Percentiles rank a stretch among this genome's conserved stretches.
phyloP scores from a whole-genome alignment of 352 stramenopile genomes.

The Phytophthora ramorum region DNA sequence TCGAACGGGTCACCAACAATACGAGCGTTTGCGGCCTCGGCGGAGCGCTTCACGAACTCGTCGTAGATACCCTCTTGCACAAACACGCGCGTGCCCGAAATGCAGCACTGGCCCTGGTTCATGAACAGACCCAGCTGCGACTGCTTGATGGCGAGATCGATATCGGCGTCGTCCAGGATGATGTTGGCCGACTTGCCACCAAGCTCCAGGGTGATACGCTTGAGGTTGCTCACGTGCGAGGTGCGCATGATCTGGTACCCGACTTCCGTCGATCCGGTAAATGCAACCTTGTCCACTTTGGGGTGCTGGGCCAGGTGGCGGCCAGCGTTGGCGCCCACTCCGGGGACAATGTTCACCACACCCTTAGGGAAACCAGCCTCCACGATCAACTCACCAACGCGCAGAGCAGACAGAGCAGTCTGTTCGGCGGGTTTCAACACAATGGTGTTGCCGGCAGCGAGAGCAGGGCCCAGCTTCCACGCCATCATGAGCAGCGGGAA shows the following conservation, averaged over 20 bases:
- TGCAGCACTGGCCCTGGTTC: constrained; percentile 90
- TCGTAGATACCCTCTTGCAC: constrained; percentile 89
- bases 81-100: constrained; percentile 78
- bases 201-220: too few relatives aligned
- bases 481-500: too few relatives aligned
- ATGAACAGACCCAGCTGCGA: too few relatives aligned
- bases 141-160: too few relatives aligned
- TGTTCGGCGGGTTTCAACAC: constrained; percentile 95
- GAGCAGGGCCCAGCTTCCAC: constrained; percentile 83
- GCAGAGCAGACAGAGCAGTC: constrained; percentile 93
- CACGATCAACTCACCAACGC: constrained; percentile 81
- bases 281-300: too few relatives aligned
- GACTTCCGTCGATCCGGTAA: too few relatives aligned
- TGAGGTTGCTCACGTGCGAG: too few relatives aligned
- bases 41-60: constrained; percentile 74
- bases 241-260: too few relatives aligned
- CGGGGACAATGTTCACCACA: constrained; percentile 86
- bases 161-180: constrained; percentile 63
- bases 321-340: constrained; percentile 45
- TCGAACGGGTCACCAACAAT: constrained; percentile 62
- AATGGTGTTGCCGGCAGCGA: too few relatives aligned
- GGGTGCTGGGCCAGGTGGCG: constrained; percentile 48
- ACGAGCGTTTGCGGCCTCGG: constrained; percentile 53
- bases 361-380: constrained; percentile 77
- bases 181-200: constrained; percentile 84